A percentile compares a stretch with the other conserved stretches of the same genome.
These are phyloP conservation scores for Clitopilus passeckerianus DNA, from an alignment of 768 basidiomycete genomes.

Conservation along the genomic window DNA sequence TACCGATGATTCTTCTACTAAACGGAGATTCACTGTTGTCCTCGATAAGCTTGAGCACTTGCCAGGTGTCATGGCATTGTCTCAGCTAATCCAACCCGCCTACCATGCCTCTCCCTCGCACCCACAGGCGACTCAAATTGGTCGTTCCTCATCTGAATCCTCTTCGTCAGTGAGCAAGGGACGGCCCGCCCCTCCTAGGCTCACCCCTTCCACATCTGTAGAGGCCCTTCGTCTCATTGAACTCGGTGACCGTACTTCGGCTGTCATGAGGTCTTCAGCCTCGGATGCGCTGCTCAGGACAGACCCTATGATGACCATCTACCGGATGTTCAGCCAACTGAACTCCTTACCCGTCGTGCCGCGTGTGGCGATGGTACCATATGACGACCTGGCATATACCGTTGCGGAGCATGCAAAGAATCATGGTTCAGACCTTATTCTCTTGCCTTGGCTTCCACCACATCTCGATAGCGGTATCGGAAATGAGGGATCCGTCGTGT, in stretches of 20 bases:
- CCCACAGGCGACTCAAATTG: slow-evolving; percentile 10
- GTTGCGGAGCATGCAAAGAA: slow-evolving; percentile 65
- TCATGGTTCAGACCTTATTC: slow-evolving; percentile 63
- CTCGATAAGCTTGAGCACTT: slow-evolving; percentile 89
- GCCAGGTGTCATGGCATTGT: slow-evolving; percentile 84
- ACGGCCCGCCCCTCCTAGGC: not conserved
- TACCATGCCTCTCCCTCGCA: not conserved
- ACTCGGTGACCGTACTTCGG: slow-evolving; percentile 78
- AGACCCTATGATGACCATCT: slow-evolving; percentile 70
- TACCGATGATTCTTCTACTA: slow-evolving; percentile 2
- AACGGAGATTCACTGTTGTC: slow-evolving; percentile 68
- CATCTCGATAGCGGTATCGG: slow-evolving; percentile 8
- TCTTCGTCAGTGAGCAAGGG: not conserved
- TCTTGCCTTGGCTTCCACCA: slow-evolving; percentile 77
- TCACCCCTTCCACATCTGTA: slow-evolving; percentile 33
- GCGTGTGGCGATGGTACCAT: slow-evolving; percentile 68
- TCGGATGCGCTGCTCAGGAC: slow-evolving; percentile 64
- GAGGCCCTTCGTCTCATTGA: slow-evolving; percentile 88
- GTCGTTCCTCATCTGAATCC: slow-evolving; percentile 7
- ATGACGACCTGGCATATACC: slow-evolving; percentile 66
- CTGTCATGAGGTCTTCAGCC: slow-evolving; percentile 78
- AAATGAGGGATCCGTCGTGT: slow-evolving; percentile 3
- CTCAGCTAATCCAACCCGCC: slow-evolving; percentile 66
- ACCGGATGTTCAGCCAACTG: slow-evolving; percentile 72
- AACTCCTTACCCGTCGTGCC: slow-evolving; percentile 62